A percentile compares a stretch with the other conserved stretches of the same genome.
These are phyloP conservation scores for Aspergillus oerlinghausenensis DNA, from an alignment of 2,329 filamentous ascomycete genomes.

Conservation along the genomic window DNA sequence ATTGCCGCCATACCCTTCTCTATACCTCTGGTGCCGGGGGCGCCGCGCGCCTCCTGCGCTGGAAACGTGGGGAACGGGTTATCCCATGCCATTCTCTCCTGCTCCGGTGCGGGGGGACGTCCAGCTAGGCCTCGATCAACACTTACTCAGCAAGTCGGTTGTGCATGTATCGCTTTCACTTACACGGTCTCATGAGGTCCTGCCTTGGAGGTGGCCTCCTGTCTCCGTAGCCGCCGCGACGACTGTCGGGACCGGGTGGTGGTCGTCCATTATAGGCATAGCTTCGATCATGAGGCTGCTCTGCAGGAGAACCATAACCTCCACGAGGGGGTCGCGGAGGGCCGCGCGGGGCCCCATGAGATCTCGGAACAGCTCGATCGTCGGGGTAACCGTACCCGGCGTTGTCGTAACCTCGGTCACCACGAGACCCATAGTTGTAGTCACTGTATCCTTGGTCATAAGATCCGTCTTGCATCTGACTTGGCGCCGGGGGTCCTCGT, in stretches of 20 bases:
- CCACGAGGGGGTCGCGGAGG: constrained; percentile 31
- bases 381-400: constrained; percentile 24
- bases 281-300: constrained; percentile 13
- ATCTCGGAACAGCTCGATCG: constrained; percentile 21
- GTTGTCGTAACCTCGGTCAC: constrained; percentile 22
- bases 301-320: constrained; percentile 22
- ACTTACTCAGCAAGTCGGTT: background rate
- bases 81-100: constrained; percentile 41
- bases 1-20: constrained; percentile 39
- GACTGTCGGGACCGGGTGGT: constrained; percentile 20
- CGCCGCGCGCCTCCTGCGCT: constrained; percentile 21
- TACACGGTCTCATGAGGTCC: constrained; percentile 30
- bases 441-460: constrained; percentile 23
- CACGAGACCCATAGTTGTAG: constrained; percentile 22
- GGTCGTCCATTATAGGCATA: constrained; percentile 25
- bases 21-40: constrained; percentile 30
- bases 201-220: constrained; percentile 27
- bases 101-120: constrained; percentile 31
- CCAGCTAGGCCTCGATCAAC: constrained; percentile 17
- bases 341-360: constrained; percentile 22
- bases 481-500: constrained; percentile 16
- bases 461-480: constrained; percentile 20
- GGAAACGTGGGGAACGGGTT: constrained; percentile 47
- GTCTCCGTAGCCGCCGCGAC: constrained; percentile 23
- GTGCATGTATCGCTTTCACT: constrained; percentile 14